Evolutionary conservation across 2,329 filamentous ascomycete species (phyloP).

Genomic region (Aspergillus neoniger): DNA sequence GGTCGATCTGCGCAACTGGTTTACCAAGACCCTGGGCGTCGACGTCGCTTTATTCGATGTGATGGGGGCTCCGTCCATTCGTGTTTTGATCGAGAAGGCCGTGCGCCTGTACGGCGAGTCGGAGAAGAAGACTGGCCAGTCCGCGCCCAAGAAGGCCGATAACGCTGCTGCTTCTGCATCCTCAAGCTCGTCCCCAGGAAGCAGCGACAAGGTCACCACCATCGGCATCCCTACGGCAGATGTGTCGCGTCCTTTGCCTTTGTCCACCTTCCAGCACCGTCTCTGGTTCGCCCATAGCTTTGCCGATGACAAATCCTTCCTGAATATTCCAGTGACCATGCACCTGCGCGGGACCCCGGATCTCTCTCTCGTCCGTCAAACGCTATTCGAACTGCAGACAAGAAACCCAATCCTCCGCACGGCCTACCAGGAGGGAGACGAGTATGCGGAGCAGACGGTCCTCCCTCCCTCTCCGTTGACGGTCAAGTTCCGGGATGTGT

Average conservation of each 20-base stretch:
- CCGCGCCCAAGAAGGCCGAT: not conserved
- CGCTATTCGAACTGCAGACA: not conserved
- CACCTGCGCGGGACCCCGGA: not conserved
- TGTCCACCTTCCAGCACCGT: slow-evolving; percentile 6
- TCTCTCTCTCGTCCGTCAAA: not conserved
- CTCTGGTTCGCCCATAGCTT: slow-evolving; percentile 6
- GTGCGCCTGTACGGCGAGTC: not conserved
- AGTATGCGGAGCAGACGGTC: not conserved
- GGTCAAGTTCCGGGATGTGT: not conserved
- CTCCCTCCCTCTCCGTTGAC: not conserved
- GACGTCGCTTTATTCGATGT: slow-evolving; percentile 9
- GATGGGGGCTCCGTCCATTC: not conserved
- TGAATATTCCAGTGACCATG: slow-evolving; percentile 2
- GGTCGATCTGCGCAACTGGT: slow-evolving; percentile 9
- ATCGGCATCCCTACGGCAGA: not conserved
- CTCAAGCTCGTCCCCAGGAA: not conserved
- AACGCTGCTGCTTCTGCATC: not conserved
- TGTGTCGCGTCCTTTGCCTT: not conserved
- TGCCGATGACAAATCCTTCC: not conserved
- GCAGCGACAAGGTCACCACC: not conserved
- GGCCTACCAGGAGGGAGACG: slow-evolving; percentile 1
- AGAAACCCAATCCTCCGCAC: slow-evolving; percentile 3
- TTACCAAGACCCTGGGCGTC: not conserved
- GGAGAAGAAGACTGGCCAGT: not conserved
- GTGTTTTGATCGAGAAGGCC: not conserved